Evolutionary conservation across 352 stramenopile species (phyloP).

Genomic region (Globisporangium spiculum): DNA sequence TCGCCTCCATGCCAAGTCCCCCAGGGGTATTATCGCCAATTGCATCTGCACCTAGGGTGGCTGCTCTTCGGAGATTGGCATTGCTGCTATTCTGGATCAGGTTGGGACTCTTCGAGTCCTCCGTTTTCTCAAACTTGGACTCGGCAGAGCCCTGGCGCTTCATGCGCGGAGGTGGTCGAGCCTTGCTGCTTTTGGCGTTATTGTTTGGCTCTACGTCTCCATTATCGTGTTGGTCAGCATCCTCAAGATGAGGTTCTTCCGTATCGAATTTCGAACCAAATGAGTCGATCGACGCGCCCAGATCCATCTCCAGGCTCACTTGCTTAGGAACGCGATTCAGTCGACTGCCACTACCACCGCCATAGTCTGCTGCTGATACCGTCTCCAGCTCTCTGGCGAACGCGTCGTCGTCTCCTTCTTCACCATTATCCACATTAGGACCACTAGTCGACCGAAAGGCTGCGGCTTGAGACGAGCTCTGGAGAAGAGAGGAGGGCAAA

Average conservation of each 20-base stretch:
- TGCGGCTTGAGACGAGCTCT: neutral
- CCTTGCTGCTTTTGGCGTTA: neutral
- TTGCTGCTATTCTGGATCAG: neutral
- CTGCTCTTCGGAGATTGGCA: neutral
- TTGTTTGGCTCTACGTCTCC: conserved; percentile 8
- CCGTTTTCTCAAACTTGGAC: neutral
- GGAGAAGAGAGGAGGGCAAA: conserved; percentile 10
- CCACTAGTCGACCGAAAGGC: neutral
- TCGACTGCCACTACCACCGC: neutral
- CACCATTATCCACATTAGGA: neutral
- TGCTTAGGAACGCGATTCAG: conserved; percentile 18
- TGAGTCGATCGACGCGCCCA: conserved; percentile 59
- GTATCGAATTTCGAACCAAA: conserved; percentile 17
- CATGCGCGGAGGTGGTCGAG: neutral
- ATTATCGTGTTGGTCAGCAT: neutral
- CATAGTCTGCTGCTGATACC: neutral
- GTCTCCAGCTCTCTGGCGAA: conserved; percentile 7
- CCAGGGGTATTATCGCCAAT: conserved; percentile 16
- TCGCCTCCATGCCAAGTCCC: conserved; percentile 55
- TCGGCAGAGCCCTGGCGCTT: conserved; percentile 1
- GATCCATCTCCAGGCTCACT: conserved; percentile 30
- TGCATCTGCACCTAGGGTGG: neutral
- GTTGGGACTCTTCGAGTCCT: neutral
- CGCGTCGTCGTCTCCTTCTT: conserved; percentile 1
- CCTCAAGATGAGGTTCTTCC: neutral